These are phyloP conservation scores for Epichloe sylvatica DNA, from an alignment of 2,329 filamentous ascomycete species.

Conservation along the genomic window DNA sequence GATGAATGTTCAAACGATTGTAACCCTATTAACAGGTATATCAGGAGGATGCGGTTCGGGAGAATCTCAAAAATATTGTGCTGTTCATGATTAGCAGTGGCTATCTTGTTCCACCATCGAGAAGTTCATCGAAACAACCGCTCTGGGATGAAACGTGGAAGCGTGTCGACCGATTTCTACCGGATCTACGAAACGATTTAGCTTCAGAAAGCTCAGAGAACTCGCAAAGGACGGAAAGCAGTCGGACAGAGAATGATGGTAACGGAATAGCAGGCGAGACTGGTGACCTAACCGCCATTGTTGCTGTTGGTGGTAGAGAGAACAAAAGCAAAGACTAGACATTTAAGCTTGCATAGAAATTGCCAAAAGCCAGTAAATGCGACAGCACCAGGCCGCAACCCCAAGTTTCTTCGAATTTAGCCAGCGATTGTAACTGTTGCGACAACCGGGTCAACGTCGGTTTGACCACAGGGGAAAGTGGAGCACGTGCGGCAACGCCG, in stretches of 20 bases:
- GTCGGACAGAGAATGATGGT: not conserved
- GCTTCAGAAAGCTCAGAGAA: slow-evolving; percentile 31
- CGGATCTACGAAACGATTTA: slow-evolving; percentile 43
- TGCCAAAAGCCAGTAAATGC: not conserved
- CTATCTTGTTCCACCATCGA: slow-evolving; percentile 58
- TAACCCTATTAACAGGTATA: slow-evolving; percentile 7
- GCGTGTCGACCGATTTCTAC: slow-evolving; percentile 50
- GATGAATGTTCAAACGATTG: not conserved
- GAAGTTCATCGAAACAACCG: slow-evolving; percentile 39
- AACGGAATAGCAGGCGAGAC: not conserved
- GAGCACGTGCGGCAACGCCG: too few relatives aligned
- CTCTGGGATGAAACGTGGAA: slow-evolving; percentile 53
- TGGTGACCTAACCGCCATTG: not conserved
- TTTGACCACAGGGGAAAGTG: too few relatives aligned
- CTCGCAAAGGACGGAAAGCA: not conserved
- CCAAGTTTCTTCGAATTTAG: too few relatives aligned
- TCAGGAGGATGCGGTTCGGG: slow-evolving; percentile 85
- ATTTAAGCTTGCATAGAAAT: not conserved
- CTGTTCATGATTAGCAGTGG: slow-evolving; percentile 88
- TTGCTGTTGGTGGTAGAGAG: not conserved
- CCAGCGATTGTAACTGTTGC: too few relatives aligned
- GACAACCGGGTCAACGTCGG: too few relatives aligned
- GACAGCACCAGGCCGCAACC: not conserved
- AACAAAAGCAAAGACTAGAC: not conserved
- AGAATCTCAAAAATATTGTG: slow-evolving; percentile 90